phyloP scores from a whole-genome alignment of 208 protist genomes.

The Leishmania braziliensis region DNA sequence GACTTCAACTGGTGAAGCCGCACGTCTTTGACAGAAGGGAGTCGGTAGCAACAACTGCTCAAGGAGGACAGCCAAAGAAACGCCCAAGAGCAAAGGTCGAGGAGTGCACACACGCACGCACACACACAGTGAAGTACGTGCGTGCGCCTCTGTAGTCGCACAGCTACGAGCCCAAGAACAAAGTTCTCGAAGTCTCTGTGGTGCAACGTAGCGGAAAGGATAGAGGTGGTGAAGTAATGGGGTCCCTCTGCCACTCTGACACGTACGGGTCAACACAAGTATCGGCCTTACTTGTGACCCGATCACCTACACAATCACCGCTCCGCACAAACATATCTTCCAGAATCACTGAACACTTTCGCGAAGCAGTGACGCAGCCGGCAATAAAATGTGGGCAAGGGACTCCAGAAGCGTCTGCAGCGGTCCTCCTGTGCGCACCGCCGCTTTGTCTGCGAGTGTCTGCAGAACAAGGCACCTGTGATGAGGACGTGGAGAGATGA shows the following conservation, averaged over 20 bases:
- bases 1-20: background rate
- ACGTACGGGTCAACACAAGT: background rate
- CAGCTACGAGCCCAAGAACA: background rate
- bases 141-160: background rate
- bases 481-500: background rate
- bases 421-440: background rate
- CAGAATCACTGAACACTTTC: background rate
- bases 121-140: constrained; percentile 8
- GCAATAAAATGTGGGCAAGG: background rate
- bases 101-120: background rate
- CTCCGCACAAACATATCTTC: background rate
- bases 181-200: background rate
- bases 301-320: background rate
- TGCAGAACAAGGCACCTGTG: background rate
- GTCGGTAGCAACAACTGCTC: too few species aligned
- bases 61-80: background rate
- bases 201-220: background rate
- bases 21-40: background rate
- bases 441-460: background rate
- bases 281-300: background rate
- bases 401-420: background rate
- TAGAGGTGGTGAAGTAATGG: background rate
- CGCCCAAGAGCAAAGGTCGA: background rate
- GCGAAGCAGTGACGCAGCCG: background rate
- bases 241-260: background rate